phyloP scores from a whole-genome alignment of 805 yeast genomes.

The Yarrowia hollandica region DNA sequence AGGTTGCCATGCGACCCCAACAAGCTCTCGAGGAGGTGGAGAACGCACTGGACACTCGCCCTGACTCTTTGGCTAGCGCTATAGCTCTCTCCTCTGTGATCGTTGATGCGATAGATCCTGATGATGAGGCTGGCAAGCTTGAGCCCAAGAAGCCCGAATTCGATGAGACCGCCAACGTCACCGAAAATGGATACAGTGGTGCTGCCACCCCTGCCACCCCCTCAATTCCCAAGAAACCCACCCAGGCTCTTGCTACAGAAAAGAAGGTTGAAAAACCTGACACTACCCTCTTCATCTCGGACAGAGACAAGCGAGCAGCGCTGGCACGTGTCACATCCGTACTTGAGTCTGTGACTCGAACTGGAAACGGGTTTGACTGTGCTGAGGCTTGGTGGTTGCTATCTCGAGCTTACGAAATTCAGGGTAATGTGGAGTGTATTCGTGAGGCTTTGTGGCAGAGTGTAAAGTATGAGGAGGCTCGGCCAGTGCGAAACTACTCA shows the following conservation, averaged over 20 bases:
- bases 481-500: constrained; percentile 53
- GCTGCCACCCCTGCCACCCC: constrained; percentile 14
- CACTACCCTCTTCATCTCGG: constrained; percentile 49
- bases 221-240: constrained; percentile 19
- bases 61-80: constrained; percentile 53
- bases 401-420: constrained; percentile 59
- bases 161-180: neutral
- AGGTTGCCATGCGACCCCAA: constrained; percentile 45
- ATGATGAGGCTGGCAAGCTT: neutral
- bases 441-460: constrained; percentile 60
- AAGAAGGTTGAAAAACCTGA: constrained; percentile 4
- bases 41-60: constrained; percentile 53
- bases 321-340: constrained; percentile 47
- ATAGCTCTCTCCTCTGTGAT: constrained; percentile 57
- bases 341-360: constrained; percentile 44
- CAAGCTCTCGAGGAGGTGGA: constrained; percentile 66
- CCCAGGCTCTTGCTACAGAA: constrained; percentile 21
- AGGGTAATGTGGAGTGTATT: constrained; percentile 53
- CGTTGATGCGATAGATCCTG: constrained; percentile 43
- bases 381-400: constrained; percentile 73
- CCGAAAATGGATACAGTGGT: constrained; percentile 9
- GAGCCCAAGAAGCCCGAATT: constrained; percentile 18
- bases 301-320: constrained; percentile 60
- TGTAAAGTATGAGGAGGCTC: constrained; percentile 58
- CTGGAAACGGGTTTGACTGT: constrained; percentile 47